Conservation (phyloP, 768 basidiomycete genomes). For the Termitomyces sp. region DNA sequence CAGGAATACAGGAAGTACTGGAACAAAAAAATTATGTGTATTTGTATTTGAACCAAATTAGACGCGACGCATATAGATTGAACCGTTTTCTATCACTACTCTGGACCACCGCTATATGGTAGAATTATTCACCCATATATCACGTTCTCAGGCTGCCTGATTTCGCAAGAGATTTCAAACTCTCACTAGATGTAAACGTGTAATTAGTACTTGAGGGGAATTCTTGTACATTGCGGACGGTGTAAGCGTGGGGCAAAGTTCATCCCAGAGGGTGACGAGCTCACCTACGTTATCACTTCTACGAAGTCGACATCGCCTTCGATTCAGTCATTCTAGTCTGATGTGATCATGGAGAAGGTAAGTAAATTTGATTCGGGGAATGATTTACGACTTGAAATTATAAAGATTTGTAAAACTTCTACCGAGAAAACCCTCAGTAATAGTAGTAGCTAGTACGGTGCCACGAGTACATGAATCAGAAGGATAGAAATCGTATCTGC, state of each 20-base stretch:
- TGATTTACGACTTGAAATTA: not conserved
- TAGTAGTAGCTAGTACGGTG: no score
- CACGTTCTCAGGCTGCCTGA: not conserved
- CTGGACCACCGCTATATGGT: no score
- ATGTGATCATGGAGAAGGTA: not conserved
- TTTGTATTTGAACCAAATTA: not conserved
- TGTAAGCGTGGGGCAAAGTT: not conserved
- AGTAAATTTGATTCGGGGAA: not conserved
- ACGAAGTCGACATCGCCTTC: not conserved
- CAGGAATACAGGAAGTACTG: not conserved
- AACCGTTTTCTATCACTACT: not conserved
- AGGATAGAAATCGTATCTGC: not conserved
- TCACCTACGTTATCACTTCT: not conserved
- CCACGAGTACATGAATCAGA: no score
- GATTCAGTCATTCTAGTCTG: not conserved
- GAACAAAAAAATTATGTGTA: not conserved
- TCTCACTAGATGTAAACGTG: not conserved
- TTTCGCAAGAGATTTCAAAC: not conserved
- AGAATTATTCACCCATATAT: no score
- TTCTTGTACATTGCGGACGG: not conserved
- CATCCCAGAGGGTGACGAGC: not conserved
- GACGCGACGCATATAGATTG: not conserved
- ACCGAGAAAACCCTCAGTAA: no score
- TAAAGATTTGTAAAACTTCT: not conserved
- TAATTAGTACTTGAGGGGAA: not conserved